phyloP scores from a whole-genome alignment of 345 rosid species.

The Turnera subulata region DNA sequence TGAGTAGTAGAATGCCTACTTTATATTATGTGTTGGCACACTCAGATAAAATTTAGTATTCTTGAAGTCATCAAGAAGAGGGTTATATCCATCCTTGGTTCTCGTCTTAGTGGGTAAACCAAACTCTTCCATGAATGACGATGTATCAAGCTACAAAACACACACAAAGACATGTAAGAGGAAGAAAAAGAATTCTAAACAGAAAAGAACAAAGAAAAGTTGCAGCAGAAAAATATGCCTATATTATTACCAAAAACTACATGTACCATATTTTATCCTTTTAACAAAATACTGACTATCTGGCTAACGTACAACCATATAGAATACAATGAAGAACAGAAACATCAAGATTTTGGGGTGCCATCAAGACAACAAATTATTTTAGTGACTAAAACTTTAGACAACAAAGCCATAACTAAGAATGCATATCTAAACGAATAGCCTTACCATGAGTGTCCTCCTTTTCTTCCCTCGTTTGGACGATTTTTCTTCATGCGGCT shows the following conservation, averaged over 20 bases:
- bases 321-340: too few species aligned
- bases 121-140: slow-evolving; percentile 92
- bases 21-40: slow-evolving; percentile 86
- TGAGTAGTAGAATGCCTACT: slow-evolving; percentile 19
- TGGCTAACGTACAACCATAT: too few species aligned
- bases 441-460: slow-evolving; percentile 81
- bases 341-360: too few species aligned
- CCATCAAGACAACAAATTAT: too few species aligned
- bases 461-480: slow-evolving; percentile 73
- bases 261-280: too few species aligned
- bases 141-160: slow-evolving; percentile 66
- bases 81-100: neutral
- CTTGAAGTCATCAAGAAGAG: slow-evolving; percentile 66
- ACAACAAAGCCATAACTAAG: too few species aligned
- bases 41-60: slow-evolving; percentile 88
- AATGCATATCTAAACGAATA: too few species aligned
- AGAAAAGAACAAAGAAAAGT: neutral
- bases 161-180: neutral
- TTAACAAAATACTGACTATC: too few species aligned
- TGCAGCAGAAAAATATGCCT: too few species aligned
- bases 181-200: neutral
- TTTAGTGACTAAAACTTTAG: too few species aligned
- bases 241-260: too few species aligned
- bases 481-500: slow-evolving; percentile 42
- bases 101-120: slow-evolving; percentile 77